Conservation (phyloP, 2,329 filamentous ascomycete species). For the Cercospora sesami region DNA sequence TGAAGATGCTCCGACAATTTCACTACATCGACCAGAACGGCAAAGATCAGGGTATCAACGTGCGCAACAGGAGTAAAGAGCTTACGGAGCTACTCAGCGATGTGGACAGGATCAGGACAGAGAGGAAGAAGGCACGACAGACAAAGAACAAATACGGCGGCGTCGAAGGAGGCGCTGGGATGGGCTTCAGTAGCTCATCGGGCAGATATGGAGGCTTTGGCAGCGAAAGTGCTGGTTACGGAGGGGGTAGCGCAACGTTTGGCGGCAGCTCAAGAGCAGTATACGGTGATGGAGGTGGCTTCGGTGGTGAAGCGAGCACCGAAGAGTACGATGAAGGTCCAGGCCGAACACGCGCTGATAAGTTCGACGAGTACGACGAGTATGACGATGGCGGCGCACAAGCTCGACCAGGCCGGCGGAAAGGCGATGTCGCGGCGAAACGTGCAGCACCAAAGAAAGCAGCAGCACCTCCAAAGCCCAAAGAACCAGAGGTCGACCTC, state of each 20-base stretch:
- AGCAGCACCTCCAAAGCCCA: slow-evolving; percentile 71
- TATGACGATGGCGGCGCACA: slow-evolving; percentile 71
- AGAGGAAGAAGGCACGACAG: slow-evolving; percentile 81
- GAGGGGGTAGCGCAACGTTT: slow-evolving; percentile 45
- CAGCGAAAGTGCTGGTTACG: slow-evolving; percentile 61
- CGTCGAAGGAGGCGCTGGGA: slow-evolving; percentile 74
- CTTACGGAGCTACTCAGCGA: slow-evolving; percentile 90
- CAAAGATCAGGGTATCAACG: slow-evolving; percentile 97
- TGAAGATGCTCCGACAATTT: slow-evolving; percentile 98
- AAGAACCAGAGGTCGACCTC: slow-evolving; percentile 86
- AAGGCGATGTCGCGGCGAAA: slow-evolving; percentile 44
- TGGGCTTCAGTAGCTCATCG: slow-evolving; percentile 54
- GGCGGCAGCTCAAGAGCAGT: slow-evolving; percentile 72
- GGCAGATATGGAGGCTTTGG: slow-evolving; percentile 87
- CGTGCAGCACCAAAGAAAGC: slow-evolving; percentile 55
- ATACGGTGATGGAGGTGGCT: slow-evolving; percentile 94
- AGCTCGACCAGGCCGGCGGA: slow-evolving; percentile 55
- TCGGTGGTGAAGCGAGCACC: slow-evolving; percentile 68
- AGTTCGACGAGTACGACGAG: slow-evolving; percentile 97
- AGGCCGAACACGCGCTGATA: slow-evolving; percentile 59
- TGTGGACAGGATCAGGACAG: slow-evolving; percentile 75
- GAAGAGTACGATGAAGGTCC: slow-evolving; percentile 64
- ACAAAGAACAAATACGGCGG: slow-evolving; percentile 95
- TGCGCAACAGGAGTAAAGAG: slow-evolving; percentile 94
- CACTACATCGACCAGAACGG: slow-evolving; percentile 95